Conservation (phyloP, 768 basidiomycete species). For the Porphyrellus cyaneotinctus region DNA sequence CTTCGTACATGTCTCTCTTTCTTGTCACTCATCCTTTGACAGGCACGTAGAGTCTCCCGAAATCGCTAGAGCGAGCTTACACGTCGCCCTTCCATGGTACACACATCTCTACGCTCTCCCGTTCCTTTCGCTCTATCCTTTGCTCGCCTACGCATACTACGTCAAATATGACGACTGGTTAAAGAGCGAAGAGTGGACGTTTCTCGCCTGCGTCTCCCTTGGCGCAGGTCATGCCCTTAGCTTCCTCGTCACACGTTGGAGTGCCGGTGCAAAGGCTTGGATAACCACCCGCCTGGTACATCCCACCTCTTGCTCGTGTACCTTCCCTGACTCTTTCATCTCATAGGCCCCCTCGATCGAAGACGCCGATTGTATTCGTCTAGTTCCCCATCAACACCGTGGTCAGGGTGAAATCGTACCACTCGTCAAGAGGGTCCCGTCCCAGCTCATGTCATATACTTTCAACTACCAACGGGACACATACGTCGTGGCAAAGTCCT, state of each 20-base stretch:
- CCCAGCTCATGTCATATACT: slow-evolving; percentile 62
- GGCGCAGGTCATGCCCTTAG: slow-evolving; percentile 88
- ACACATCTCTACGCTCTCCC: slow-evolving; percentile 71
- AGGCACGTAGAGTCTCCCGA: slow-evolving; percentile 63
- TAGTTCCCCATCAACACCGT: slow-evolving; percentile 75
- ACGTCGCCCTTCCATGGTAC: slow-evolving; percentile 63
- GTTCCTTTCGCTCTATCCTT: slow-evolving; percentile 75
- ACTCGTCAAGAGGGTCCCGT: slow-evolving; percentile 56
- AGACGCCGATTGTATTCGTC: slow-evolving; percentile 76
- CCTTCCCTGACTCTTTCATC: background rate
- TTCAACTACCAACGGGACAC: slow-evolving; percentile 97
- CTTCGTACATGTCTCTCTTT: background rate
- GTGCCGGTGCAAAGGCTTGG: slow-evolving; percentile 68
- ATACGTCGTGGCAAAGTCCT: slow-evolving; percentile 62
- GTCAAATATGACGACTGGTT: slow-evolving; percentile 89
- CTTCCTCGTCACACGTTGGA: slow-evolving; percentile 91
- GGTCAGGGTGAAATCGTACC: slow-evolving; percentile 89
- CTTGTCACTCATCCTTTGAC: too few relatives aligned
- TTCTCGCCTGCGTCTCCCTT: slow-evolving; percentile 82
- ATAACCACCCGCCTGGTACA: slow-evolving; percentile 73
- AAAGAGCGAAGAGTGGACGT: slow-evolving; percentile 96
- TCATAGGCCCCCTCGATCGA: slow-evolving; percentile 56
- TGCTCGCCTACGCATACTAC: slow-evolving; percentile 89
- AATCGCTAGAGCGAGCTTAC: slow-evolving; percentile 63
- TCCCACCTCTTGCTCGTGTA: background rate